These are phyloP conservation scores for Casuarina cunninghamiana DNA, from an alignment of 306 rosid species.

Conservation along the genomic window DNA sequence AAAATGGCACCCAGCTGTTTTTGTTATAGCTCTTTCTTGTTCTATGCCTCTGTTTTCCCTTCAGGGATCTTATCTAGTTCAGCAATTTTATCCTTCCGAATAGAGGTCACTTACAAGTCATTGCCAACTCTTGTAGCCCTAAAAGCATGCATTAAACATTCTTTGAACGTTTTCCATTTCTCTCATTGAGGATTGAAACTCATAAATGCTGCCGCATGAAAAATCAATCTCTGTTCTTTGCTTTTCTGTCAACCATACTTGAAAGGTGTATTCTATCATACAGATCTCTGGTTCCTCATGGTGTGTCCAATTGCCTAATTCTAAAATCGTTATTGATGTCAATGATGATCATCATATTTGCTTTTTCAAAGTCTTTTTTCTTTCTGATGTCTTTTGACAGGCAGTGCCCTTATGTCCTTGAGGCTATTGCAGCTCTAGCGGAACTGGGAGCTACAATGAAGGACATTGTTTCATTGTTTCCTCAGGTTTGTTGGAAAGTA, in stretches of 20 bases:
- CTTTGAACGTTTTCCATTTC: neutral
- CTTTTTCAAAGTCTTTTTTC: slow-evolving; percentile 25
- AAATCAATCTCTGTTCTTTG: neutral
- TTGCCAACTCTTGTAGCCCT: slow-evolving; percentile 1
- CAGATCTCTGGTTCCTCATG: neutral
- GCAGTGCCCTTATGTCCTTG: slow-evolving; percentile 80
- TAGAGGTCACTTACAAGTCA: neutral
- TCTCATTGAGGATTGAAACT: no score
- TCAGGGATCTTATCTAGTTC: neutral
- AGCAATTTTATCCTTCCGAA: neutral
- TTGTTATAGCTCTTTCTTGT: neutral
- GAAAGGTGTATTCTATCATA: neutral
- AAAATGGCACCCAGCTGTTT: neutral
- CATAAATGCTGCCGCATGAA: neutral
- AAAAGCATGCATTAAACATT: neutral
- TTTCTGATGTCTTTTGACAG: slow-evolving; percentile 48
- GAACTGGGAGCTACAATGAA: slow-evolving; percentile 77
- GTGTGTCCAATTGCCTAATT: slow-evolving; percentile 1
- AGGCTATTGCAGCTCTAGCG: slow-evolving; percentile 84
- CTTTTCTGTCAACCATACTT: neutral
- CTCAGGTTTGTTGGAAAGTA: slow-evolving; percentile 70
- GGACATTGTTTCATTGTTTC: slow-evolving; percentile 85
- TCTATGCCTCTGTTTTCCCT: slow-evolving; percentile 1
- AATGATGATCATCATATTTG: neutral
- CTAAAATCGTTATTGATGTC: neutral